Percentiles rank a stretch among this genome's conserved stretches.
phyloP scores from a whole-genome alignment of 176 grass and related monocot species.

The Canna indica region DNA sequence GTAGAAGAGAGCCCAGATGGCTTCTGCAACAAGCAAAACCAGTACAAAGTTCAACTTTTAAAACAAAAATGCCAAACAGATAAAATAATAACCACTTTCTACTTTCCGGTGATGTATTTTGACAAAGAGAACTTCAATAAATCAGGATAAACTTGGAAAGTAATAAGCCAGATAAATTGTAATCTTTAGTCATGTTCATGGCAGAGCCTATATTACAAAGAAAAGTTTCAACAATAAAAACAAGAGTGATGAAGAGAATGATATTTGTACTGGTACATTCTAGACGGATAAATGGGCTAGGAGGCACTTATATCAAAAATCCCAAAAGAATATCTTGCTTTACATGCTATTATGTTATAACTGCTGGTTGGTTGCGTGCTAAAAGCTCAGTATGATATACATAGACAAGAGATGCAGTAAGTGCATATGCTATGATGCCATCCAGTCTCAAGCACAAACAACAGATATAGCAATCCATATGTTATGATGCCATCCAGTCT shows the following conservation, averaged over 20 bases:
- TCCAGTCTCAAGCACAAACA: not conserved
- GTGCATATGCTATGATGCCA: not conserved
- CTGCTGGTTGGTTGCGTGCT: not conserved
- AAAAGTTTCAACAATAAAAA: too few species aligned
- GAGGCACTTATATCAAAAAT: not conserved
- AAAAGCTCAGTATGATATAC: not conserved
- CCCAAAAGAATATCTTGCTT: not conserved
- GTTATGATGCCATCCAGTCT: not conserved
- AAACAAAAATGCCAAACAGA: constrained; percentile 6
- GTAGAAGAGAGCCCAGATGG: constrained; percentile 69
- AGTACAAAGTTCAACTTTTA: constrained; percentile 16
- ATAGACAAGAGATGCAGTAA: not conserved
- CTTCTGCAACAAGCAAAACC: constrained; percentile 45
- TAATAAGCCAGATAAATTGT: too few species aligned
- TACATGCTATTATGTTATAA: not conserved
- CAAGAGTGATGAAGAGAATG: too few species aligned
- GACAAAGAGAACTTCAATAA: too few species aligned
- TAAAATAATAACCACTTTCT: not conserved
- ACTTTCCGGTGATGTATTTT: not conserved
- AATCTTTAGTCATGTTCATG: too few species aligned
- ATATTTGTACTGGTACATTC: not conserved
- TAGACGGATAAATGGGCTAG: not conserved
- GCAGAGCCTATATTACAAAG: too few species aligned
- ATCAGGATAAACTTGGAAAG: too few species aligned
- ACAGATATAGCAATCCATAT: too few species aligned